Evolutionary conservation across 306 rosid genomes (phyloP).

Genomic region (Castanopsis chinensis): DNA sequence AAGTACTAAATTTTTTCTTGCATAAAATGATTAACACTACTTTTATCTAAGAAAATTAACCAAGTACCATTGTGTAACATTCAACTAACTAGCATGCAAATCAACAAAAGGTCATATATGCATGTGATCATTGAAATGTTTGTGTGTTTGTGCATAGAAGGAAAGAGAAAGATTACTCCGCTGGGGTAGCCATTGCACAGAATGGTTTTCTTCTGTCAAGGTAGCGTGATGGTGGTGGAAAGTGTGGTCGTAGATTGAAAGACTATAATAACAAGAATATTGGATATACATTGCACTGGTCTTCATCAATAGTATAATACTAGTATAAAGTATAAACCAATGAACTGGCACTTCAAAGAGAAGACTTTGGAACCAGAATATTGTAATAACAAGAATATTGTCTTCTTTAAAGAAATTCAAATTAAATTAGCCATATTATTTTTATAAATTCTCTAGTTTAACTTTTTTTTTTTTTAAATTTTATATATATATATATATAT

Average conservation of each 20-base stretch:
- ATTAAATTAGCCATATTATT: too few species aligned
- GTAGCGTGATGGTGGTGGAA: neutral
- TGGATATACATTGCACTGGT: neutral
- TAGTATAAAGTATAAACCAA: neutral
- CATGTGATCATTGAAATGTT: neutral
- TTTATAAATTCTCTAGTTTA: too few species aligned
- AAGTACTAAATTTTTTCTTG: neutral
- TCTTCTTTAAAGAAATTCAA: too few species aligned
- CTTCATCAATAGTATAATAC: too few species aligned
- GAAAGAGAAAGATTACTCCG: slow-evolving; percentile 46
- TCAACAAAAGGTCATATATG: neutral
- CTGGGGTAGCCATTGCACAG: slow-evolving; percentile 67
- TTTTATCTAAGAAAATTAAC: neutral
- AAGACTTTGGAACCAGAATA: neutral
- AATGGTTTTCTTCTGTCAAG: neutral
- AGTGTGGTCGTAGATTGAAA: neutral
- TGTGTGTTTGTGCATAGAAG: too few species aligned
- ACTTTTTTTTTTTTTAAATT: too few species aligned
- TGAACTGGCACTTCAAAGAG: slow-evolving; percentile 27
- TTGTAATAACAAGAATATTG: neutral
- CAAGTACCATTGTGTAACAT: too few species aligned
- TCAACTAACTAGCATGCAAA: neutral
- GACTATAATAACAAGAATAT: neutral
- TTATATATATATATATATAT: too few species aligned
- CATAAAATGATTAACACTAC: neutral